A percentile compares a stretch with the other conserved stretches of the same genome.
phyloP scores from a whole-genome alignment of 176 grass and related monocot species.

The Urochloa ruziziensis region DNA sequence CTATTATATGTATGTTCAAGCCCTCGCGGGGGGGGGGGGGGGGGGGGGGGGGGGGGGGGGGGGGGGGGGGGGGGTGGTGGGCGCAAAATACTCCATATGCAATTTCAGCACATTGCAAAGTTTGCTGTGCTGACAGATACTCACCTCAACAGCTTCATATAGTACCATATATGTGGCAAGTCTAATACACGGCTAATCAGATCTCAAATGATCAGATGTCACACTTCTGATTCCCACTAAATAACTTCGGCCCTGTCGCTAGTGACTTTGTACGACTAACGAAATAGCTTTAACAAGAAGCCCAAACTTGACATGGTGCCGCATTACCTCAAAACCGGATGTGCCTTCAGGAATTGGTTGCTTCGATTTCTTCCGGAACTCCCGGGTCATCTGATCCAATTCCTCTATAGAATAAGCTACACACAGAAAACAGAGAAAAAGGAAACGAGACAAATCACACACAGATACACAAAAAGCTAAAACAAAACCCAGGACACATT shows the following conservation, averaged over 20 bases:
- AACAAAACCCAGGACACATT: not conserved
- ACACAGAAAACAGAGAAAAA: not conserved
- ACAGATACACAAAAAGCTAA: not conserved
- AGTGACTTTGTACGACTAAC: not conserved
- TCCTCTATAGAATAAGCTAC: conserved; percentile 77
- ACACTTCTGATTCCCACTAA: not conserved
- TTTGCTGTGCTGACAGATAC: not conserved
- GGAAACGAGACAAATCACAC: conserved; percentile 19
- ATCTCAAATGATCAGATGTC: not conserved
- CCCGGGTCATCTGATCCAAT: conserved; percentile 67
- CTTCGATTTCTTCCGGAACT: conserved; percentile 50
- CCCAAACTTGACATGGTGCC: not conserved
- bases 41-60: no score
- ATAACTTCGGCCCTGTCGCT: not conserved
- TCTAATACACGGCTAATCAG: not conserved
- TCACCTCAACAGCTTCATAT: not conserved
- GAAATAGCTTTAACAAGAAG: not conserved
- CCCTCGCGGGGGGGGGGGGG: not conserved
- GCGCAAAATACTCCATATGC: no score
- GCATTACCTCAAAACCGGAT: conserved; percentile 53
- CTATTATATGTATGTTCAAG: not conserved
- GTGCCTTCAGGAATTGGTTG: conserved; percentile 27
- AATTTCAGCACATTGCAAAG: conserved; percentile 5
- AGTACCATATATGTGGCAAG: not conserved
- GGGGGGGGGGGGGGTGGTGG: no score